Conservation (phyloP, 257 asterid species). For the Fraxinus americana region DNA sequence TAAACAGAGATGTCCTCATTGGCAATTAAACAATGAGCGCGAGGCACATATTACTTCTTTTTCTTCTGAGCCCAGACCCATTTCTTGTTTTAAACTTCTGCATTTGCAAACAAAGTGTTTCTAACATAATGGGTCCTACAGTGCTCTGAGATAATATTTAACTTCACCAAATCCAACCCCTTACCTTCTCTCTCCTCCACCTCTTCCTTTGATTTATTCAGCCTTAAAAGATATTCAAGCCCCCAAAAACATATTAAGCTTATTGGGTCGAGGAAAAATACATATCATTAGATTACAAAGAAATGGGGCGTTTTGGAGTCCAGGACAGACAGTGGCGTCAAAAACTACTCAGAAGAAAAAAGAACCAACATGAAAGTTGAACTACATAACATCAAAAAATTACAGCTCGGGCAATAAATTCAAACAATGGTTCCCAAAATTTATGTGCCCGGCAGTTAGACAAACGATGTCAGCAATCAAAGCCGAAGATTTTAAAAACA, state of each 20-base stretch:
- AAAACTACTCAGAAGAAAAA: neutral
- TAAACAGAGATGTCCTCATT: neutral
- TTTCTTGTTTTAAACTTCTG: neutral
- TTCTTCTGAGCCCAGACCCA: neutral
- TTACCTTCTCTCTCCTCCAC: neutral
- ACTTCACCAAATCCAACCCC: neutral
- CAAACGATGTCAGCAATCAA: neutral
- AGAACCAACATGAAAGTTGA: neutral
- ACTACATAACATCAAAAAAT: neutral
- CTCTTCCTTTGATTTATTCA: neutral
- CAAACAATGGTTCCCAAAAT: neutral
- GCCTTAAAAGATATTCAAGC: neutral
- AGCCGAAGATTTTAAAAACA: neutral
- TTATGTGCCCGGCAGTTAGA: neutral
- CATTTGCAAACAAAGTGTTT: neutral
- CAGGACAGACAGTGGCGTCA: neutral
- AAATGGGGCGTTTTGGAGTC: neutral
- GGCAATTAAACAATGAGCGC: neutral
- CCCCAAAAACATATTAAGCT: neutral
- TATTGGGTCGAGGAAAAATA: neutral
- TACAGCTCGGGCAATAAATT: neutral
- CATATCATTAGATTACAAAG: neutral
- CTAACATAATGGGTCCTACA: neutral
- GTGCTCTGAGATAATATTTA: neutral
- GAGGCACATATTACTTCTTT: neutral